Conservation (phyloP, 1,284 basidiomycete genomes). For the Malassezia nana region DNA sequence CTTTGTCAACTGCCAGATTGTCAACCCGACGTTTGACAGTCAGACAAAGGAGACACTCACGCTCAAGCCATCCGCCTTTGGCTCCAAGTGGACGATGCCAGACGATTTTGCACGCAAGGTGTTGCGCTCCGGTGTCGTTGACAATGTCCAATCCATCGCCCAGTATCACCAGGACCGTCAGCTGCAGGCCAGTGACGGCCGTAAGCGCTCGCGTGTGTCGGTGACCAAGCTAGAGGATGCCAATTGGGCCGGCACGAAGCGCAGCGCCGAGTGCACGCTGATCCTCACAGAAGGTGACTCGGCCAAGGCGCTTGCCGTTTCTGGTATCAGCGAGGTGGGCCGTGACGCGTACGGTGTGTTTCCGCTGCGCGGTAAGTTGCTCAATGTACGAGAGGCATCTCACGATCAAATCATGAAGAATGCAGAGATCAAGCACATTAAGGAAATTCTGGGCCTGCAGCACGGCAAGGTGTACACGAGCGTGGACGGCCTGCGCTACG, state of each 20-base stretch:
- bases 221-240: constrained; percentile 91
- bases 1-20: constrained; percentile 90
- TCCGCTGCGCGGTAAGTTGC: constrained; percentile 86
- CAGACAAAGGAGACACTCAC: constrained; percentile 97
- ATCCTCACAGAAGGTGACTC: constrained; percentile 99
- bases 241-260: constrained; percentile 83
- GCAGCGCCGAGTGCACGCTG: constrained; percentile 73
- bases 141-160: constrained; percentile 87
- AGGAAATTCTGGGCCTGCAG: constrained; percentile 93
- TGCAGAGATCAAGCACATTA: constrained; percentile 90
- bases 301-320: constrained; percentile 89
- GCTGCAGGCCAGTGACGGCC: constrained; percentile 92
- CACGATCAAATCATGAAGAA: constrained; percentile 98
- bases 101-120: constrained; percentile 97
- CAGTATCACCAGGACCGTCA: constrained; percentile 93
- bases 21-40: constrained; percentile 98
- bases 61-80: constrained; percentile 75
- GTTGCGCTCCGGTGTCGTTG: constrained; percentile 77
- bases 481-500: constrained; percentile 71
- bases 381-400: constrained; percentile 93
- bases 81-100: constrained; percentile 72
- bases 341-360: constrained; percentile 96
- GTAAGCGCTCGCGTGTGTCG: constrained; percentile 65
- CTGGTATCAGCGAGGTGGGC: constrained; percentile 86
- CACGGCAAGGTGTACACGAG: constrained; percentile 80